A percentile compares a stretch with the other conserved stretches of the same genome.
Evolutionary conservation across 2,329 filamentous ascomycete genomes (phyloP).

Genomic region (Lasiodiplodia gonubiensis): DNA sequence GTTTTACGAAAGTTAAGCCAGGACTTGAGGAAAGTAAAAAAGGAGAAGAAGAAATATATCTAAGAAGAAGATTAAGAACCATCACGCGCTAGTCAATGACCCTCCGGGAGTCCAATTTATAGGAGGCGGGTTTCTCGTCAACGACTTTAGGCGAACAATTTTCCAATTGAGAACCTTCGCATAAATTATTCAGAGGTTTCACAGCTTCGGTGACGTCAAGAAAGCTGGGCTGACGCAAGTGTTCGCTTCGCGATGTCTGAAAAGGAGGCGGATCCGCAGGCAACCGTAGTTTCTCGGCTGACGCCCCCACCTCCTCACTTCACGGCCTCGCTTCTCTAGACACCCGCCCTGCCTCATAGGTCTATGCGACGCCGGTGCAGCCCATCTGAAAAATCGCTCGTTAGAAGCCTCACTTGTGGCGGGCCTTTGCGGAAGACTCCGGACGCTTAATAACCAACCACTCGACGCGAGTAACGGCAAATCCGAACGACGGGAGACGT

Average conservation of each 20-base stretch:
- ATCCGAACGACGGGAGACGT: neutral
- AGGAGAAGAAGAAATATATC: too few species aligned
- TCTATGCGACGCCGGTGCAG: accelerated
- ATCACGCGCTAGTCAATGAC: too few species aligned
- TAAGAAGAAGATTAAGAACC: too few species aligned
- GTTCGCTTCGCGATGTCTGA: neutral
- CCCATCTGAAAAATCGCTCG: neutral
- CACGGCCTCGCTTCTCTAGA: neutral
- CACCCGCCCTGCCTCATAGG: neutral
- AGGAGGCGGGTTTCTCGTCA: too few species aligned
- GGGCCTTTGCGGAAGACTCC: neutral
- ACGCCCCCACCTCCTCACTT: neutral
- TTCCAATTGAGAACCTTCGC: neutral
- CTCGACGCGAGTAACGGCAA: neutral
- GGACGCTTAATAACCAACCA: neutral
- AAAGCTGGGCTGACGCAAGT: neutral
- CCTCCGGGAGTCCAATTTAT: too few species aligned
- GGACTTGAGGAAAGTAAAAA: too few species aligned
- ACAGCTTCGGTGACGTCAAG: neutral
- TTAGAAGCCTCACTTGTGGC: neutral
- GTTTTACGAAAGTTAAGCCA: too few species aligned
- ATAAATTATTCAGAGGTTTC: neutral
- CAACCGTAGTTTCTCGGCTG: too few species aligned
- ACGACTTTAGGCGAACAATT: too few species aligned
- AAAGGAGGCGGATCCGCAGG: neutral